A percentile compares a stretch with the other conserved stretches of the same genome.
Conservation (phyloP, 2,329 filamentous ascomycete genomes). For the Fusarium tupiense region DNA sequence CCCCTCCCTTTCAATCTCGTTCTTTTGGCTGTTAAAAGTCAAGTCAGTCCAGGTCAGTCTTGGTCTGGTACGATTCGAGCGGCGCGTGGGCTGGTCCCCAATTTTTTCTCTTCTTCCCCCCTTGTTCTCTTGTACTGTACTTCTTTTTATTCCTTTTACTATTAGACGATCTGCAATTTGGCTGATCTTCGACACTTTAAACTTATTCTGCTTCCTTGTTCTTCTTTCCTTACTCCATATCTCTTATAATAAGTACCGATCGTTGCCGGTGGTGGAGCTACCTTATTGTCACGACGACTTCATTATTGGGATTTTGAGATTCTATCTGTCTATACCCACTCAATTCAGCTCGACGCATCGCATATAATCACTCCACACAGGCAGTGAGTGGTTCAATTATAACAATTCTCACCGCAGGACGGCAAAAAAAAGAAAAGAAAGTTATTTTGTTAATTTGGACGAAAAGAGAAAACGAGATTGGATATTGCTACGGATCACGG, state of each 20-base stretch:
- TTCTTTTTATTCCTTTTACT: conserved; percentile 21
- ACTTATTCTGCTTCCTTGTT: conserved; percentile 20
- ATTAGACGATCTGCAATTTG: conserved; percentile 20
- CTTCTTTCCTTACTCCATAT: neutral
- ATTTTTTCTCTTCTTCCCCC: conserved; percentile 23
- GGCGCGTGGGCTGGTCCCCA: conserved; percentile 42
- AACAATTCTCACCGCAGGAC: conserved; percentile 34
- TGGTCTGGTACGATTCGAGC: conserved; percentile 42
- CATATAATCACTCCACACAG: neutral
- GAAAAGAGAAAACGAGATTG: neutral
- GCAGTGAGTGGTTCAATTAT: conserved; percentile 9
- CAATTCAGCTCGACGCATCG: neutral
- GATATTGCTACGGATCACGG: conserved; percentile 1
- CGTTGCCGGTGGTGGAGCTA: conserved; percentile 16
- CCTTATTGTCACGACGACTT: neutral
- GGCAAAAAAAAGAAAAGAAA: conserved; percentile 11
- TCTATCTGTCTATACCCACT: conserved; percentile 8
- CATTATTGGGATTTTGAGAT: conserved; percentile 22
- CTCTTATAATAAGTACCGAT: conserved; percentile 18
- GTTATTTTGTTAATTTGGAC: neutral
- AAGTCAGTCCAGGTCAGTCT: conserved; percentile 28
- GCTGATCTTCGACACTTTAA: conserved; percentile 26
- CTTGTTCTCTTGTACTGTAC: conserved; percentile 21
- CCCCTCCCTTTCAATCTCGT: conserved; percentile 12
- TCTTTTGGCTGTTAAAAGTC: conserved; percentile 25